Evolutionary conservation across 164 flowering plant genomes (phyloP).

Genomic region (Magnolia officinalis): DNA sequence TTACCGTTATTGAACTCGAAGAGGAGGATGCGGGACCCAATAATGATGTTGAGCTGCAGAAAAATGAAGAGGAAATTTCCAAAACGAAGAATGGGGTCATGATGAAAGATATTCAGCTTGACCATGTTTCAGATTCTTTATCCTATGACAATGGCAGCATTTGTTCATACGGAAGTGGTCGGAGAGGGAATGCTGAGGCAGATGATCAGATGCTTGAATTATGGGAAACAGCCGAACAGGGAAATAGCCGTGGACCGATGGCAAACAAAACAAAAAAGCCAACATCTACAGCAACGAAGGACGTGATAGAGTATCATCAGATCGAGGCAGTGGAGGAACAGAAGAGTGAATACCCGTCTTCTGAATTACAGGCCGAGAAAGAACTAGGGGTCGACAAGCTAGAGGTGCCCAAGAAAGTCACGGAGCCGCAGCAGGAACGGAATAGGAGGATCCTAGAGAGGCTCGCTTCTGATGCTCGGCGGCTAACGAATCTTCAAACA

Average conservation of each 20-base stretch:
- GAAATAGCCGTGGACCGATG: constrained; percentile 12
- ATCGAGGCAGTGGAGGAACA: constrained; percentile 19
- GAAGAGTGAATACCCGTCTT: constrained; percentile 26
- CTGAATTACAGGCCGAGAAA: constrained; percentile 46
- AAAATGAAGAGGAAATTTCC: constrained; percentile 26
- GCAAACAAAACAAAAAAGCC: constrained; percentile 15
- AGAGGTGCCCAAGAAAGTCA: constrained; percentile 46
- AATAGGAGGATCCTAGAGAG: constrained; percentile 62
- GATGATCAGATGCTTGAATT: constrained; percentile 67
- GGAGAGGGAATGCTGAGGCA: constrained; percentile 24
- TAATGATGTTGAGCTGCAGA: constrained; percentile 20
- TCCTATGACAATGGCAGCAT: constrained; percentile 13
- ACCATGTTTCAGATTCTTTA: constrained; percentile 53
- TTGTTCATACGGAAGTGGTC: constrained; percentile 11
- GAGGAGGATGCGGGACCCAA: constrained; percentile 9
- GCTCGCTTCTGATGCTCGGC: constrained; percentile 70
- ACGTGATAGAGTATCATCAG: constrained; percentile 14
- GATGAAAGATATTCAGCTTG: constrained; percentile 86
- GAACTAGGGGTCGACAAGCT: constrained; percentile 70
- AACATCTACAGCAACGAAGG: constrained; percentile 17
- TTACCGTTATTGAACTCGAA: constrained; percentile 3
- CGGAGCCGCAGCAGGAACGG: constrained; percentile 33
- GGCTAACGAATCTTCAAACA: constrained; percentile 69
- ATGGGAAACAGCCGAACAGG: constrained; percentile 61
- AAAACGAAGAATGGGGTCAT: constrained; percentile 26